Percentiles rank a stretch among this genome's conserved stretches.
Conservation (phyloP, 345 rosid genomes). For the Sapria himalayana region DNA sequence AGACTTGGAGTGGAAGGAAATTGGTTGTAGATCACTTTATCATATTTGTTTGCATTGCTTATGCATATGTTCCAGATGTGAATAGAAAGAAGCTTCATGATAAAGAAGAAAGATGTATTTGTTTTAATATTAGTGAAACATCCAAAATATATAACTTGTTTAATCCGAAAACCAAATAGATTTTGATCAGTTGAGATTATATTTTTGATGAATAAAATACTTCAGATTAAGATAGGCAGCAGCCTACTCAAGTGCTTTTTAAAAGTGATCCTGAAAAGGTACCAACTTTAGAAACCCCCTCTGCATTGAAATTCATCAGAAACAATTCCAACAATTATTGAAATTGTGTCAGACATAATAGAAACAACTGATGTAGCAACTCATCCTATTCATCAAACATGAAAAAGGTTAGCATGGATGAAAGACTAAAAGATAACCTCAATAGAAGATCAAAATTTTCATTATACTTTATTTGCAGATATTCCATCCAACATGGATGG, state of each 20-base stretch:
- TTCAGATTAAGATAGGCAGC: neutral
- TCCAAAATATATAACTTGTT: neutral
- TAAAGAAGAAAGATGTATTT: neutral
- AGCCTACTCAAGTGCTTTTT: no score
- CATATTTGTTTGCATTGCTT: no score
- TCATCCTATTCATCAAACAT: neutral
- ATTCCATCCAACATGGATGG: neutral
- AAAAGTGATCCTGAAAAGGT: no score
- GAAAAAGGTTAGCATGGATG: neutral
- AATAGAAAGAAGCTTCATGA: constrained; percentile 3
- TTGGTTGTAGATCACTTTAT: no score
- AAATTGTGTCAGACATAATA: neutral
- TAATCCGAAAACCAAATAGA: no score
- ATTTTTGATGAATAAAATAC: constrained; percentile 1
- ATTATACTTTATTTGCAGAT: neutral
- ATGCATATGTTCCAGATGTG: neutral
- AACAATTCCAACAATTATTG: neutral
- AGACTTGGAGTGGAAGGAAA: no score
- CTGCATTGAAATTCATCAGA: neutral
- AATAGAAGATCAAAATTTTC: neutral
- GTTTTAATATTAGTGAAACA: neutral
- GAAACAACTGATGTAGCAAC: neutral
- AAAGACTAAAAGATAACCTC: neutral
- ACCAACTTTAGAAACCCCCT: neutral
- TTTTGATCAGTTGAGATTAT: no score